Base-by-base conservation (phyloP, 345 rosid genomes). In the Diplotaxis tenuifolia region DNA sequence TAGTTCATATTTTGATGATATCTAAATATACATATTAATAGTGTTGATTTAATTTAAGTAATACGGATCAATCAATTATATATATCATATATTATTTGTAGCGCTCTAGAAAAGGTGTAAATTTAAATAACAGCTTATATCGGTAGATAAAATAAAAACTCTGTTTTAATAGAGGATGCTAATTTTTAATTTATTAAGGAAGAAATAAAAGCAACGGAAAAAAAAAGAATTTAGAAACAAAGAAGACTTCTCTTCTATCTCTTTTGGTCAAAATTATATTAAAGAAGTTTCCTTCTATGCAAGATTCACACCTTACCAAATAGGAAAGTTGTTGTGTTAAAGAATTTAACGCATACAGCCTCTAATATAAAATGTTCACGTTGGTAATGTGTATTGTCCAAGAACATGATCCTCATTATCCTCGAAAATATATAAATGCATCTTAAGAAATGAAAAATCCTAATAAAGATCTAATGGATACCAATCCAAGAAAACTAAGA, bases 371-470 rank as follows among this genome's bases (percentile, higher is more conserved):
- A 47, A 47, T 42, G 50, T 47, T 76, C 80, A 76, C 80, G 72
- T 50, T 70, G 80, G 68, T 76, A 14, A 55, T 64, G 74, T 64
- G 75, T 50, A 28, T 42, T 27, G 55, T 76, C 32, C 32, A 65
- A 47, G 47, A 71, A 65, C 76, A 71, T 71, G 80, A 65, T 0
- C 70, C 62, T 71, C 80, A 65, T 49, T 71, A 34, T 62, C 72
- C 16, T 71, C 38, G 1, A 27, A 7, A 52, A 11, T 40, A 52
- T 72, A 77, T 60, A 77, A 47, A 32, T 16, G 55, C 1, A 47
- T 59, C 40, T 59, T 18, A 75, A 38, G 19, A 59, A 65, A 71
- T 77, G 70, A 31, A 77, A 28, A 31, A 53, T 65, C 58, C 7
- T 0, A 73, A 76, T 15, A 25, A 68, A 12, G 67, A 73, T 42